A percentile compares a stretch with the other conserved stretches of the same genome.
Evolutionary conservation across 169 alveolate species (phyloP).

Genomic region (Plasmodium sp.): DNA sequence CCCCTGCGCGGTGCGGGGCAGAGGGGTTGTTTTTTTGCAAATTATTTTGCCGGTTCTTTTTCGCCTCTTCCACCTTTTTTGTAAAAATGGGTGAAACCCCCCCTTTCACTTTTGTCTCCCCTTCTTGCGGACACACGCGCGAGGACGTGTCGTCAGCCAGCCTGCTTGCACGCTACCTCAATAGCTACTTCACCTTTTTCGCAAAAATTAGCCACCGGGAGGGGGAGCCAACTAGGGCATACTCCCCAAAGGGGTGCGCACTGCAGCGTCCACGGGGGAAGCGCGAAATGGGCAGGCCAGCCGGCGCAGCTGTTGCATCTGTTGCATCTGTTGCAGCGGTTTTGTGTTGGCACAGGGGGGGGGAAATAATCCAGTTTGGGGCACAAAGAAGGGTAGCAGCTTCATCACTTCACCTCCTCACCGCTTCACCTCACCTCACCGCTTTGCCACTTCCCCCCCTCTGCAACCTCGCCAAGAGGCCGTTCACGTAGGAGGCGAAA

Average conservation of each 20-base stretch:
- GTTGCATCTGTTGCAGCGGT: too few species aligned
- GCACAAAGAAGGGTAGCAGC: neutral
- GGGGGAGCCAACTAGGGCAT: neutral
- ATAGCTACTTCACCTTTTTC: neutral
- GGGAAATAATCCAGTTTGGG: neutral
- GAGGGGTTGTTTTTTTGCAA: neutral
- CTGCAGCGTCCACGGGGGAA: neutral
- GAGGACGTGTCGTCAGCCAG: neutral
- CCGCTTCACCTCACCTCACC: neutral
- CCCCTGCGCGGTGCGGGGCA: neutral
- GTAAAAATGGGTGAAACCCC: neutral
- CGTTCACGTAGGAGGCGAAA: conserved; percentile 20
- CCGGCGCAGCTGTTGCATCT: too few species aligned
- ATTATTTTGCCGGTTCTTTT: neutral
- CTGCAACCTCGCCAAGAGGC: conserved; percentile 13
- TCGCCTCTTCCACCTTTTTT: neutral
- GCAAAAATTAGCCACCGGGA: neutral
- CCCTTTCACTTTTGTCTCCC: too few species aligned
- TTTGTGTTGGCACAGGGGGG: neutral
- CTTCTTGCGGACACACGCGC: too few species aligned
- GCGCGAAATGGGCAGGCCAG: neutral
- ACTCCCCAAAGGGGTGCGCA: neutral
- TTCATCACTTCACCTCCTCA: neutral
- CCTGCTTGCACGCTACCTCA: neutral
- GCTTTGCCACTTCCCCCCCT: neutral